Conservation (phyloP, 495 filamentous ascomycete species). For the Durotheca rogersii region DNA sequence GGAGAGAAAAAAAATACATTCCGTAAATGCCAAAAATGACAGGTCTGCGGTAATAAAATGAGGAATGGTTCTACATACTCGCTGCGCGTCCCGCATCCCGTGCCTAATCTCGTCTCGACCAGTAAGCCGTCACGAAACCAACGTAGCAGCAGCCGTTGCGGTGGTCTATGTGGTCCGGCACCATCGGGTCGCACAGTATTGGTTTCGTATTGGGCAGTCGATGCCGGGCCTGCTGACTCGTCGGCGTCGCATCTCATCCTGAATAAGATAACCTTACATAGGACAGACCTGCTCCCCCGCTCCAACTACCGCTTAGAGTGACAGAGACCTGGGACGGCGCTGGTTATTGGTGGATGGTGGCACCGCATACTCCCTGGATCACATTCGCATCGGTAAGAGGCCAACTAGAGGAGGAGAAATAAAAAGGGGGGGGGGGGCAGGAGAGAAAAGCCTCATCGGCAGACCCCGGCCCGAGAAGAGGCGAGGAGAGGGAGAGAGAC, state of each 20-base stretch:
- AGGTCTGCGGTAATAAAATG: too few relatives aligned
- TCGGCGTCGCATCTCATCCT: slow-evolving; percentile 13
- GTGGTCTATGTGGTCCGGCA: slow-evolving; percentile 2
- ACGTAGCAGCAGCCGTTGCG: not conserved
- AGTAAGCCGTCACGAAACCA: slow-evolving; percentile 1
- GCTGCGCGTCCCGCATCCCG: not conserved
- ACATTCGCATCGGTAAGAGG: slow-evolving; percentile 25
- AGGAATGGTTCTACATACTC: too few relatives aligned
- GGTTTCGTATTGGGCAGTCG: slow-evolving; percentile 16
- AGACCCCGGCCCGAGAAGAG: too few relatives aligned
- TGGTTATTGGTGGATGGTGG: slow-evolving; percentile 8
- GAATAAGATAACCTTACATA: not conserved
- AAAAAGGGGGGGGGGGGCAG: not conserved
- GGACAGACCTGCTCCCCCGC: slow-evolving; percentile 18
- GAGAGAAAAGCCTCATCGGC: slow-evolving; percentile 1
- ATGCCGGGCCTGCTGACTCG: slow-evolving; percentile 12
- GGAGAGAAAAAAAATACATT: too few relatives aligned
- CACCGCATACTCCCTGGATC: slow-evolving; percentile 30
- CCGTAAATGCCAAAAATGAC: too few relatives aligned
- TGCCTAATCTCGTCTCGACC: not conserved
- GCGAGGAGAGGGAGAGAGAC: too few relatives aligned
- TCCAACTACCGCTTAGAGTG: slow-evolving; percentile 6
- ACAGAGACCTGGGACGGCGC: not conserved
- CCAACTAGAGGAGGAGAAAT: slow-evolving; percentile 1
- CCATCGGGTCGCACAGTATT: slow-evolving; percentile 2